Percentiles rank a stretch among this genome's conserved stretches.
These are phyloP conservation scores for Cercospora sp. DNA, from an alignment of 2,329 filamentous ascomycete species.

Conservation along the genomic window DNA sequence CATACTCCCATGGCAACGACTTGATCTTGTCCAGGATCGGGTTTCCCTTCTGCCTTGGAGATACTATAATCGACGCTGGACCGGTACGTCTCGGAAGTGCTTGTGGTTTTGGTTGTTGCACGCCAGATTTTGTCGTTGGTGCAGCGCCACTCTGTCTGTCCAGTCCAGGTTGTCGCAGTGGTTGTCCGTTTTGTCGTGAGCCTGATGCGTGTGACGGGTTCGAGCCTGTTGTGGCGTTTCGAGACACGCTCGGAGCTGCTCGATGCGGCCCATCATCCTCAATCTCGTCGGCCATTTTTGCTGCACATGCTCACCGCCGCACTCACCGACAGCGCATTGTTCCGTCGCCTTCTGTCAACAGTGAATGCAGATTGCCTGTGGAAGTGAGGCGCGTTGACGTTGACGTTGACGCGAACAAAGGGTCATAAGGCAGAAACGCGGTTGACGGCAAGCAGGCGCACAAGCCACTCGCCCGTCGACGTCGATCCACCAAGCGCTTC, in stretches of 20 bases:
- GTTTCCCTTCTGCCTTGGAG: constrained; percentile 90
- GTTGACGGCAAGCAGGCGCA: not conserved
- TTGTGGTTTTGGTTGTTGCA: constrained; percentile 78
- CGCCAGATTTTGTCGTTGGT: constrained; percentile 27
- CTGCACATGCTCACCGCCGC: not conserved
- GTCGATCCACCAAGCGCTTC: not conserved
- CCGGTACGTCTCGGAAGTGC: constrained; percentile 66
- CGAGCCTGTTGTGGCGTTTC: constrained; percentile 24
- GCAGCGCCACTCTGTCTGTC: constrained; percentile 28
- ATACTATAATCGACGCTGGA: constrained; percentile 82
- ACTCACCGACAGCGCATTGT: not conserved
- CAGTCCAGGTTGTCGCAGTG: constrained; percentile 22
- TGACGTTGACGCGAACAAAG: not conserved
- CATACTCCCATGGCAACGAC: constrained; percentile 90
- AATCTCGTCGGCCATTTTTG: constrained; percentile 32
- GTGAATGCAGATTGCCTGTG: not conserved
- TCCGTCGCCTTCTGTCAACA: not conserved
- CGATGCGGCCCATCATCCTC: constrained; percentile 25
- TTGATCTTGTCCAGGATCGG: constrained; percentile 82
- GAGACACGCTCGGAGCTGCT: constrained; percentile 20
- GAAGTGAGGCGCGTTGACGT: not conserved
- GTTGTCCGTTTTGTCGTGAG: constrained; percentile 12
- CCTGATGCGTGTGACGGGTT: constrained; percentile 23
- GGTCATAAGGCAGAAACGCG: not conserved
- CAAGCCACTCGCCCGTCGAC: not conserved